Conservation (phyloP, 1,139 yeast genomes). For the Saccharomyces pastorianus region DNA sequence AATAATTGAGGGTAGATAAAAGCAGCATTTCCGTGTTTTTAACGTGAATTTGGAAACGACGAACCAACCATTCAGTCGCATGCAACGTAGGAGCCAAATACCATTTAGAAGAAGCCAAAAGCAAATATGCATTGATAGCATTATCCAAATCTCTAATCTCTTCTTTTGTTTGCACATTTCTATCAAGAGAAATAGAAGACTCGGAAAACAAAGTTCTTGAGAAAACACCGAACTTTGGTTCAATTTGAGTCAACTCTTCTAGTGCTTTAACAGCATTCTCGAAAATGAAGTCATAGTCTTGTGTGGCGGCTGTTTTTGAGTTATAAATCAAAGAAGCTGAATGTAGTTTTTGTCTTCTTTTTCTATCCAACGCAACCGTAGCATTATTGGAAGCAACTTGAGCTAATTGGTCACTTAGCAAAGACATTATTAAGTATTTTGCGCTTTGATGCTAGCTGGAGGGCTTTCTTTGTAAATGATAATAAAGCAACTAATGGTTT, state of each 20-base stretch:
- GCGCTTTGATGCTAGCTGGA: background rate
- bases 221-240: slow-evolving; percentile 66
- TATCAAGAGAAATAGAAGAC: slow-evolving; percentile 67
- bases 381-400: slow-evolving; percentile 58
- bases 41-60: slow-evolving; percentile 82
- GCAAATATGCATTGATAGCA: slow-evolving; percentile 66
- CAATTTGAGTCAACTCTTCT: slow-evolving; percentile 60
- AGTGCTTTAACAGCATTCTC: slow-evolving; percentile 69
- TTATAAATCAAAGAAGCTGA: slow-evolving; percentile 83
- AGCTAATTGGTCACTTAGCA: slow-evolving; percentile 77
- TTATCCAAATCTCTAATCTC: slow-evolving; percentile 64
- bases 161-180: slow-evolving; percentile 72
- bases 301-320: slow-evolving; percentile 80
- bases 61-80: slow-evolving; percentile 90
- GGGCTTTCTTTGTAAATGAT: background rate
- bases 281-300: slow-evolving; percentile 79
- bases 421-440: slow-evolving; percentile 27
- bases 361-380: slow-evolving; percentile 78
- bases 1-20: slow-evolving; percentile 70
- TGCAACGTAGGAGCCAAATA: slow-evolving; percentile 68
- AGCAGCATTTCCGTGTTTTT: slow-evolving; percentile 69
- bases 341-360: slow-evolving; percentile 77
- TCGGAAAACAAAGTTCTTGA: slow-evolving; percentile 70
- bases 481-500: background rate
- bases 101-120: slow-evolving; percentile 59